Conservation (phyloP, 495 filamentous ascomycete species). For the Lichenothelia convexa region DNA sequence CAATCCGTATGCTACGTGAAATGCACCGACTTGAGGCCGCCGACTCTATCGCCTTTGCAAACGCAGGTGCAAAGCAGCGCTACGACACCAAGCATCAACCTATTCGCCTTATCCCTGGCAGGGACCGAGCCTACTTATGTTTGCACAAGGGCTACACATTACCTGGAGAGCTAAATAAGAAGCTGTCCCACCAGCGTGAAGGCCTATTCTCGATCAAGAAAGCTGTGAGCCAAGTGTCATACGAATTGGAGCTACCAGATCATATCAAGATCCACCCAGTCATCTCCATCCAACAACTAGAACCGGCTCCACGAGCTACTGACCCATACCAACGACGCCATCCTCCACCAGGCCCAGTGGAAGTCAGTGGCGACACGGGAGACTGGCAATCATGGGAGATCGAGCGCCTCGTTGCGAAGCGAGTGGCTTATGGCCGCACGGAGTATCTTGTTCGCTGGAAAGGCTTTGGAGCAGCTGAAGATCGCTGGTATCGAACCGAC, state of each 20-base stretch:
- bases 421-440: too few species aligned
- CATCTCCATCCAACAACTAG: not conserved
- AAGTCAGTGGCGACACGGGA: too few species aligned
- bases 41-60: not conserved
- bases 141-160: not conserved
- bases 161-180: not conserved
- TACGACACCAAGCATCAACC: not conserved
- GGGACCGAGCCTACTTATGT: not conserved
- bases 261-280: not conserved
- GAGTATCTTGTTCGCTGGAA: too few species aligned
- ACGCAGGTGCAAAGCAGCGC: not conserved
- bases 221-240: not conserved
- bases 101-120: not conserved
- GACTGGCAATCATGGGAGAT: too few species aligned
- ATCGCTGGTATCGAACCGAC: too few species aligned
- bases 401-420: too few species aligned
- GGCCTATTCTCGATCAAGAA: not conserved
- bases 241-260: not conserved
- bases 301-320: not conserved
- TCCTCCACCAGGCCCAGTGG: too few species aligned
- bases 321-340: not conserved
- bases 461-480: too few species aligned
- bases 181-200: not conserved
- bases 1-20: too few species aligned
- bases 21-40: not conserved